These are phyloP conservation scores for Setaria italica DNA, from an alignment of 202 grass and related monocot genomes.

Conservation along the genomic window DNA sequence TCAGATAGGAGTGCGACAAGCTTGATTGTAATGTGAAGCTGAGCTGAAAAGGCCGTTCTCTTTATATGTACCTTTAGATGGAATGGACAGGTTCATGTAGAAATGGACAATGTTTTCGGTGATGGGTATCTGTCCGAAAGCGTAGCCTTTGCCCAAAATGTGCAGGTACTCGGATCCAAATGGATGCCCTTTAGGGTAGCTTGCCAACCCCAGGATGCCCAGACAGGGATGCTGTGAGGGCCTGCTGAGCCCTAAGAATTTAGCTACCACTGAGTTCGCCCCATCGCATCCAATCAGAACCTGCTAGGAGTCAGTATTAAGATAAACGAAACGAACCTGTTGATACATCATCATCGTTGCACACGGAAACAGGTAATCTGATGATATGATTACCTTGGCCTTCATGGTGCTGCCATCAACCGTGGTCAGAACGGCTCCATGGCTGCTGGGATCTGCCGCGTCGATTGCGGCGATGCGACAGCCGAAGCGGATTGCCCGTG, in stretches of 20 bases:
- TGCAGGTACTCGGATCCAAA: slow-evolving; percentile 33
- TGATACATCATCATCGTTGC: background rate
- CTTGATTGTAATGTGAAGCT: no score
- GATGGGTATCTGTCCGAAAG: slow-evolving; percentile 41
- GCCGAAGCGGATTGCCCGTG: background rate
- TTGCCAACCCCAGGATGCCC: slow-evolving; percentile 34
- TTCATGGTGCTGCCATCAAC: slow-evolving; percentile 47
- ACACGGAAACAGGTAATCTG: background rate
- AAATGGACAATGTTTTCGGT: slow-evolving; percentile 39
- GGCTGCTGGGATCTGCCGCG: slow-evolving; percentile 10
- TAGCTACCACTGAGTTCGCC: slow-evolving; percentile 51
- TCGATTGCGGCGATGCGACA: slow-evolving; percentile 43
- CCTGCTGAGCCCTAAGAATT: slow-evolving; percentile 29
- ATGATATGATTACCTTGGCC: slow-evolving; percentile 40
- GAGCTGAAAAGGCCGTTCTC: no score
- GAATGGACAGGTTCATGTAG: slow-evolving; percentile 9
- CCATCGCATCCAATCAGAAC: slow-evolving; percentile 63
- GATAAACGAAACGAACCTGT: background rate
- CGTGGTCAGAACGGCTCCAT: slow-evolving; percentile 33
- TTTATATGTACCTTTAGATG: background rate
- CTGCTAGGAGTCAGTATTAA: background rate
- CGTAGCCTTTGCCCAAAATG: background rate
- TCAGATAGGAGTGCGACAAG: background rate
- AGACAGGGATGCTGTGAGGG: background rate
- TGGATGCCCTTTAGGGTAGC: slow-evolving; percentile 27